Conservation (phyloP, 2,329 filamentous ascomycete species). For the Fusarium subtropicale region DNA sequence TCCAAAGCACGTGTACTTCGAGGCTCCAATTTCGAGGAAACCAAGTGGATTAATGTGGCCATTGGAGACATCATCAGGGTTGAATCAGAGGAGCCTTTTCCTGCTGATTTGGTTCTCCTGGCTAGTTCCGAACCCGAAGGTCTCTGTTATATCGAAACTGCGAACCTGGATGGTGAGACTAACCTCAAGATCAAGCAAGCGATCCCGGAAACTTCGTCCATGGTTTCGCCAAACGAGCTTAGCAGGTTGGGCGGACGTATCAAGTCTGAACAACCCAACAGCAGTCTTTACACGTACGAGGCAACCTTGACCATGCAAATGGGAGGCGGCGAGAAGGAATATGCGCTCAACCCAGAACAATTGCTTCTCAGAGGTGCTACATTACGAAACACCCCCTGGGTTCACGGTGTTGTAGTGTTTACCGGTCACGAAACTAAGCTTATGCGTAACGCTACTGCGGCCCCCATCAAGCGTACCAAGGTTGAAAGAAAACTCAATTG, state of each 20-base stretch:
- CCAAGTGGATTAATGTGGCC: conserved; percentile 92
- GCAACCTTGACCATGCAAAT: conserved; percentile 92
- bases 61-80: conserved; percentile 95
- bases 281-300: conserved; percentile 97
- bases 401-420: conserved; percentile 95
- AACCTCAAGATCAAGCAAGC: conserved; percentile 99
- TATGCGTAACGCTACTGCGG: conserved; percentile 97
- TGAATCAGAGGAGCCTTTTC: conserved; percentile 94
- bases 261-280: conserved; percentile 97
- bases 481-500: conserved; percentile 94
- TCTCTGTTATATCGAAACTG: conserved; percentile 98
- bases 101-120: conserved; percentile 90
- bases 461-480: conserved; percentile 96
- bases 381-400: conserved; percentile 95
- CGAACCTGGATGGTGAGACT: conserved; percentile 96
- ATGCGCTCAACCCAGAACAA: conserved; percentile 91
- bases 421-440: conserved; percentile 95
- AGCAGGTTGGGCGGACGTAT: conserved; percentile 87
- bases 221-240: conserved; percentile 89
- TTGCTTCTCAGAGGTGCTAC: conserved; percentile 92
- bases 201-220: conserved; percentile 87
- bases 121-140: conserved; percentile 97
- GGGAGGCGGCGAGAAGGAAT: conserved; percentile 91
- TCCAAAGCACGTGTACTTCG: conserved; percentile 86
- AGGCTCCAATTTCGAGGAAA: conserved; percentile 85